Evolutionary conservation across 441 rosid species (phyloP).

Genomic region (Capsella rubella): DNA sequence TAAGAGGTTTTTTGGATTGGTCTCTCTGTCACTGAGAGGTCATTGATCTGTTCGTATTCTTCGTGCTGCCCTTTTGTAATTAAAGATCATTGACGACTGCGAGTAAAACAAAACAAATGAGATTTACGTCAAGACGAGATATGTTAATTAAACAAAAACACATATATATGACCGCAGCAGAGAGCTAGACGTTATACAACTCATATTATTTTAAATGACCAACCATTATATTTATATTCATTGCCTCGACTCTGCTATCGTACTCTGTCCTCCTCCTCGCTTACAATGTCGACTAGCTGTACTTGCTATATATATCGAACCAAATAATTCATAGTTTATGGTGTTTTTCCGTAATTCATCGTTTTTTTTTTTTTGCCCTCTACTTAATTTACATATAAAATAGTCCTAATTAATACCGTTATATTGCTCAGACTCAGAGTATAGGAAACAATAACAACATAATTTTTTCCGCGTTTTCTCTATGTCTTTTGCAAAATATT

Average conservation of each 20-base stretch:
- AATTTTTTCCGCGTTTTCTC: background rate
- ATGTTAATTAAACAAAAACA: background rate
- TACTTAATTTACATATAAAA: no score
- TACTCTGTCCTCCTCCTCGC: conserved; percentile 23
- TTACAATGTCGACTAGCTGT: conserved; percentile 18
- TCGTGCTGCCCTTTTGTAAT: conserved; percentile 33
- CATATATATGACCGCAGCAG: no score
- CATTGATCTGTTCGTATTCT: conserved; percentile 28
- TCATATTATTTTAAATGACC: conserved; percentile 11
- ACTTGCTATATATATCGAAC: background rate
- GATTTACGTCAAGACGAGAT: background rate
- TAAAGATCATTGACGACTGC: conserved; percentile 19
- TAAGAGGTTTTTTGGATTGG: conserved; percentile 7
- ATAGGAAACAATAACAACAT: no score
- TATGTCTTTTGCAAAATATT: background rate
- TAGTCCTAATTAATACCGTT: no score
- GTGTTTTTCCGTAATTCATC: background rate
- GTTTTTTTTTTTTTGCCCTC: background rate
- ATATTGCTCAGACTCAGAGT: no score
- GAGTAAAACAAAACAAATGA: conserved; percentile 17
- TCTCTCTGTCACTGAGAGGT: conserved; percentile 41
- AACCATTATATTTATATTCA: background rate
- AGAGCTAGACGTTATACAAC: conserved; percentile 15
- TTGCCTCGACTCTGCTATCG: conserved; percentile 1
- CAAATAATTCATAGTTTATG: conserved; percentile 4